phyloP scores from a whole-genome alignment of 768 basidiomycete species.

The Boletus subcaerulescens region DNA sequence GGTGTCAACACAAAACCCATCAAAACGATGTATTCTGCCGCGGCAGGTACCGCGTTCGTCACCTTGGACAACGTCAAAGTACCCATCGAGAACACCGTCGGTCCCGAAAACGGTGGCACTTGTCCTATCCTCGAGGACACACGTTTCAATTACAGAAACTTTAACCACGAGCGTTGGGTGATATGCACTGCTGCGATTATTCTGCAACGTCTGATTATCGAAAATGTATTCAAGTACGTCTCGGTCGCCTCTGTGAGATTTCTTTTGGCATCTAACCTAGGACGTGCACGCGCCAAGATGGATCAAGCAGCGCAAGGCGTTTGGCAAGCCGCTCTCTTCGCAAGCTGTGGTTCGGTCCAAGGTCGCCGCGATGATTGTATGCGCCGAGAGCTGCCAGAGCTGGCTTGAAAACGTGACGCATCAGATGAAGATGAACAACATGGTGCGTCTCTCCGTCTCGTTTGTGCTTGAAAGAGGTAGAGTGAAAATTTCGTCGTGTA shows the following conservation, averaged over 20 bases:
- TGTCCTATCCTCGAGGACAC: neutral
- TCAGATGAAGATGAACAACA: conserved; percentile 85
- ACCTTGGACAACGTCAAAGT: conserved; percentile 1
- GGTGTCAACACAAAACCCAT: neutral
- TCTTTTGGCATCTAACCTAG: neutral
- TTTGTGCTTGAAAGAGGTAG: conserved; percentile 12
- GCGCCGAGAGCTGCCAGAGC: conserved; percentile 68
- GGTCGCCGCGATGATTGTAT: conserved; percentile 67
- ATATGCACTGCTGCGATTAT: conserved; percentile 52
- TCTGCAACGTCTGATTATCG: conserved; percentile 59
- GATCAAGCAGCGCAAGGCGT: conserved; percentile 75
- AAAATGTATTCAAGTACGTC: conserved; percentile 68
- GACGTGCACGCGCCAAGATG: conserved; percentile 43
- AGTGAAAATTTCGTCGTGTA: conserved; percentile 13
- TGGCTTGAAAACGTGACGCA: conserved; percentile 81
- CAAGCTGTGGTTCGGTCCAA: conserved; percentile 77
- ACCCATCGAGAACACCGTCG: neutral
- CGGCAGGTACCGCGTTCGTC: neutral
- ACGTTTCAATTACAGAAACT: conserved; percentile 40
- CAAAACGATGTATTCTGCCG: neutral
- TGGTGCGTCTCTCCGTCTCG: conserved; percentile 40
- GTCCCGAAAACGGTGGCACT: neutral
- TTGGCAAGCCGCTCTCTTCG: conserved; percentile 64
- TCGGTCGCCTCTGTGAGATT: neutral
- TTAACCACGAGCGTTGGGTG: conserved; percentile 74